Percentiles rank a stretch among this genome's conserved stretches.
These are phyloP conservation scores for Cordyceps militaris DNA, from an alignment of 2,329 filamentous ascomycete genomes.

Conservation along the genomic window DNA sequence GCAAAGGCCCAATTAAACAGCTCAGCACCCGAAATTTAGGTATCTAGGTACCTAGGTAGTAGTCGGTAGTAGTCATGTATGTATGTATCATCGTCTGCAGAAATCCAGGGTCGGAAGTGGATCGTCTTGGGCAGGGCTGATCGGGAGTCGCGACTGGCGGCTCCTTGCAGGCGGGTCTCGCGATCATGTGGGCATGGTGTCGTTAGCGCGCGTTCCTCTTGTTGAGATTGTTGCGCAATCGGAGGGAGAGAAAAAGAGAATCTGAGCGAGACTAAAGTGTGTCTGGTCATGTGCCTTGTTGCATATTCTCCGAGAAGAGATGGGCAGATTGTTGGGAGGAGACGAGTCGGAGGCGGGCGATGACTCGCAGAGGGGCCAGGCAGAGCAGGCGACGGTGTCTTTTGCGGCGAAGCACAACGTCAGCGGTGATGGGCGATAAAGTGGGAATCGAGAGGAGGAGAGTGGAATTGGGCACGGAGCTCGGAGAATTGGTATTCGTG, in stretches of 20 bases:
- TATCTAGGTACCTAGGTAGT: background rate
- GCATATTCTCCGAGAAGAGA: background rate
- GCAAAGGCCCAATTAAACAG: background rate
- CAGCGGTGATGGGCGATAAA: background rate
- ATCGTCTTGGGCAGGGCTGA: background rate
- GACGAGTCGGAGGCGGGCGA: background rate
- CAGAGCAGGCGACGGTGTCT: background rate
- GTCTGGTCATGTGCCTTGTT: too few relatives aligned
- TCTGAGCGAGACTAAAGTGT: too few relatives aligned
- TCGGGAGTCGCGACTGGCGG: background rate
- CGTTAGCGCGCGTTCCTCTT: background rate
- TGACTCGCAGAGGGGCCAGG: constrained; percentile 1
- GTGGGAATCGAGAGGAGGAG: background rate
- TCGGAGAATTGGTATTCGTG: background rate
- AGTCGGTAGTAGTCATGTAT: background rate
- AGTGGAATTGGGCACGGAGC: background rate
- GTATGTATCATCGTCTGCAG: background rate
- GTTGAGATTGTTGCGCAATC: background rate
- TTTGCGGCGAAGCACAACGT: background rate
- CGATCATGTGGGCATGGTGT: constrained; percentile 1
- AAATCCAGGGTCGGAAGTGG: constrained; percentile 3
- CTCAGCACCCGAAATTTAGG: background rate
- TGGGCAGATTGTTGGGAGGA: background rate
- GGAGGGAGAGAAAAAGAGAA: too few relatives aligned
- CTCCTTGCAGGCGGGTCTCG: background rate